phyloP scores from a whole-genome alignment of 352 stramenopile species.

The Aphanomyces stellatus region DNA sequence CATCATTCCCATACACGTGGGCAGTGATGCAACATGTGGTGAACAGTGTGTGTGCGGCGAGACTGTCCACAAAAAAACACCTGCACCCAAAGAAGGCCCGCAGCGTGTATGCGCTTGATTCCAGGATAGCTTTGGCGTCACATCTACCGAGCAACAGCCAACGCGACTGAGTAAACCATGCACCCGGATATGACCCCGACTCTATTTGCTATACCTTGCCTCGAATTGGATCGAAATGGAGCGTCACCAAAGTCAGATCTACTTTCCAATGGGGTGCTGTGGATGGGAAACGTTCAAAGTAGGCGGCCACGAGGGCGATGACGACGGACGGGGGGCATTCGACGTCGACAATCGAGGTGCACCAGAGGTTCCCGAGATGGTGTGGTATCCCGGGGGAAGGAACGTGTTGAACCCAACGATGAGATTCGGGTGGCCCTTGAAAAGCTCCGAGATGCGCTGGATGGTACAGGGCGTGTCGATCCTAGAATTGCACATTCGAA shows the following conservation, averaged over 20 bases:
- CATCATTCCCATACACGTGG: too few species aligned
- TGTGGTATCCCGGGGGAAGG: neutral
- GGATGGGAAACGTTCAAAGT: too few species aligned
- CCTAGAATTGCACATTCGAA: conserved; percentile 24
- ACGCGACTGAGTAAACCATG: neutral
- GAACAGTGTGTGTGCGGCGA: too few species aligned
- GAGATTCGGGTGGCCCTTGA: neutral
- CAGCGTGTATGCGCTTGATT: too few species aligned
- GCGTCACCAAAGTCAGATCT: too few species aligned
- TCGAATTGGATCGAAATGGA: too few species aligned
- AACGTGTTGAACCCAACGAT: neutral
- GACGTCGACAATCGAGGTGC: neutral
- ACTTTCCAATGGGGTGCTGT: too few species aligned
- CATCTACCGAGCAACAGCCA: neutral
- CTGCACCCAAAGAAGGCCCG: too few species aligned
- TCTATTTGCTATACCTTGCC: too few species aligned
- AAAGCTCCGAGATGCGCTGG: conserved; percentile 27
- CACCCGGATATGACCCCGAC: too few species aligned
- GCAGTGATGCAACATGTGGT: too few species aligned
- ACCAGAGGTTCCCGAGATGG: neutral
- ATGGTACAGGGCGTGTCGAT: conserved; percentile 99
- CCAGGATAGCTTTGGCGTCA: neutral
- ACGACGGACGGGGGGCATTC: neutral
- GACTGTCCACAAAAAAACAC: too few species aligned
- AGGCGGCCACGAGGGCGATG: neutral